Evolutionary conservation across 345 rosid genomes (phyloP), one percentile per base, ranked within the genome.

Genomic region (Excoecaria agallocha): DNA sequence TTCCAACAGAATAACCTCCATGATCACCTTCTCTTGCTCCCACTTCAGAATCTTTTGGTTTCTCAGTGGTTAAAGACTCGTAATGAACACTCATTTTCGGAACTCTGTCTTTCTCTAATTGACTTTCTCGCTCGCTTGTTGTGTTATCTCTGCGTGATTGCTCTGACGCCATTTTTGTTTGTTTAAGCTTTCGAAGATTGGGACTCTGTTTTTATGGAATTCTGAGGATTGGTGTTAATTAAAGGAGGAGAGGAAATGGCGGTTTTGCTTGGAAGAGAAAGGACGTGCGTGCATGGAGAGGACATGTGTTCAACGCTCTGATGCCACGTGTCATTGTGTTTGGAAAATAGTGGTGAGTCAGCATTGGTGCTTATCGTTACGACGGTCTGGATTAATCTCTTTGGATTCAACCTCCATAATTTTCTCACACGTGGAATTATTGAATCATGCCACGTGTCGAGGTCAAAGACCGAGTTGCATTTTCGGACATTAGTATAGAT

Each of bases 51-150:
- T 35, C 37, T 30, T 25, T 30, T 3, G 39, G 39, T 16, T 25
- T 30, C 48, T 55, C 59, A 17, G 67, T 38, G 24, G 15, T 16
- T 6, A 85, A 77, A 37, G 90, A 84, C 85, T 90, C 91, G 45
- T 89, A 89, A 74, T 86, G 94, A 72, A 68, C 79, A 7, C 90
- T 77, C 84, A 90, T 87, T 75, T 86, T 87, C 0, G 94, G 94
- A 25, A 84, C 94, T 74, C 65, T 82, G 10, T 87, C 92, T 73
- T 82, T 84, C 90, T 86, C 93, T 25, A 80, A 81, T 10, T 60
- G 56, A 76, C 75, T 75, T 55, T 87, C 93, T 51, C 78, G 72
- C 71, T 86, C 91, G 4, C 6, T 61, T 48, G 83, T 84, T 5
- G 74, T 74, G 78, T 82, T 85, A 15, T 87, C 90, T 75, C 83